Evolutionary conservation across 305 asterid genomes (phyloP), one percentile per base, ranked within the genome.

Genomic region (Withania somnifera): DNA sequence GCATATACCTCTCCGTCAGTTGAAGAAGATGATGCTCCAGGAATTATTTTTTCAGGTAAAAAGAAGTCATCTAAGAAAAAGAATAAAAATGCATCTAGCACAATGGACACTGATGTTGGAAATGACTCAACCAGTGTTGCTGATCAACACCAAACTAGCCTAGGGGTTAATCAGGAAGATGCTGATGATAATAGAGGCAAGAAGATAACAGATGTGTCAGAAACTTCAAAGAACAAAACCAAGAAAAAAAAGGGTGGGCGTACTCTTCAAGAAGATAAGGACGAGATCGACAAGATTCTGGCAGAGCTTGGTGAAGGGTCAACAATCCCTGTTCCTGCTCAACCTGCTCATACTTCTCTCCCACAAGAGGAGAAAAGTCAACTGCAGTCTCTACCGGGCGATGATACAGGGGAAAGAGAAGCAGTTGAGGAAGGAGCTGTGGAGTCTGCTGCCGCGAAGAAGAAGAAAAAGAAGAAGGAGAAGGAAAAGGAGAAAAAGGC

Each of bases 301-400:
- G 97, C 96, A 45, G 98, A 92, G 85, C 90, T 93, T 86, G 99
- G 92, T 86, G 98, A 82, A 57, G 93, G 80, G 42, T 86, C 94
- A 69, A 45, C 95, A 28, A 84, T 71, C 40, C 11, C 90, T 36
- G 86, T 85, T 84, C 86, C 88, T 47, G 80, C 71, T 60, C 68
- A 58, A 63, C 86, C 88, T 47, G 80, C 76, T 60, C 64, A 58
- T 69, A 81, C 90, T 87, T 73, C 95, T 54, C 87, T 86, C 82
- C 86, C 88, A 56, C 82, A 80, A 76, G 94, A 61, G 64, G 93
- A 87, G 69, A 91, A 92, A 78, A 84, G 73, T 77, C 92, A 88
- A 81, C 83, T 76, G 75, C 93, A 88, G 88, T 85, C 92, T 79
- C 58, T 9, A 42, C 15, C 34, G 60, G 76, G 64, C 56, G 81